These are phyloP conservation scores for Ceratocystis cacaofunesta DNA, from an alignment of 2,329 filamentous ascomycete genomes.

Conservation along the genomic window DNA sequence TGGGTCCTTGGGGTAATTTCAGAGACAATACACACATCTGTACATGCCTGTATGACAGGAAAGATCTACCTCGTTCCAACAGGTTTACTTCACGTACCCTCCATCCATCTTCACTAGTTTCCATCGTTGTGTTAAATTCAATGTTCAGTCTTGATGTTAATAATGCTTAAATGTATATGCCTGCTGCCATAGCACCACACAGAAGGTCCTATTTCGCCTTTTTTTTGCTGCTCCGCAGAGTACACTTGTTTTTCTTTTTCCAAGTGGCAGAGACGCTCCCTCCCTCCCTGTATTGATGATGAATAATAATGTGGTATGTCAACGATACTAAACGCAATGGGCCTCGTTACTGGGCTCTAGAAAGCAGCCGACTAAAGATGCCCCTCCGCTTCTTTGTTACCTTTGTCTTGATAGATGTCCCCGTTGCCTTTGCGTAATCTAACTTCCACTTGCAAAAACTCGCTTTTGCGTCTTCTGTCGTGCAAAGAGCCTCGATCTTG, in stretches of 20 bases:
- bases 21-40: background rate
- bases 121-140: background rate
- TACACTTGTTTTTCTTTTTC: background rate
- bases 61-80: background rate
- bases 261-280: background rate
- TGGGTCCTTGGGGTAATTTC: background rate
- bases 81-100: background rate
- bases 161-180: background rate
- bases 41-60: background rate
- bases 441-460: conserved; percentile 14
- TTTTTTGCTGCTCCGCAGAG: background rate
- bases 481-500: conserved; percentile 15
- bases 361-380: conserved; percentile 13
- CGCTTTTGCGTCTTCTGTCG: conserved; percentile 12
- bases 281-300: background rate
- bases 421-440: conserved; percentile 9
- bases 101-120: background rate
- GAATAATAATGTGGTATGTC: background rate
- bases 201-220: background rate
- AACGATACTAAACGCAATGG: background rate
- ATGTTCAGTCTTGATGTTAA: background rate
- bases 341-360: conserved; percentile 2
- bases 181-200: background rate
- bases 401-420: conserved; percentile 13
- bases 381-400: conserved; percentile 9